Base-by-base conservation (phyloP, 257 asterid species). In the Handroanthus guayacan region DNA sequence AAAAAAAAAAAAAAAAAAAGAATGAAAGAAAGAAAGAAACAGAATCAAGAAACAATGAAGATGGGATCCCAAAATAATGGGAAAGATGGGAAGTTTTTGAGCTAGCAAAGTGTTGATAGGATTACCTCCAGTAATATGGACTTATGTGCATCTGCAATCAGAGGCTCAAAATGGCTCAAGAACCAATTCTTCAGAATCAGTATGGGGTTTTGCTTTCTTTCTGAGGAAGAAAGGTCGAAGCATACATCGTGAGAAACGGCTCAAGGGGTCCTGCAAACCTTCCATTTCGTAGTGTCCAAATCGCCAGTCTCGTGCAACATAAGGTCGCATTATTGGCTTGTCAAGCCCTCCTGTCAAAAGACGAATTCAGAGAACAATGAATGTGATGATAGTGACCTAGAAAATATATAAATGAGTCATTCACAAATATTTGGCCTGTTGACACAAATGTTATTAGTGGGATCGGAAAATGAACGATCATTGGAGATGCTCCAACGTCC, bases 241-340 rank as follows among this genome's bases (percentile, higher is more conserved):
- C 58, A 86, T 9, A 17, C 14, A 79, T 81, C 92, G 85, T 13
- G 95, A 81, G 66, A 92, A 47, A n/a, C 93, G 88, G 83, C 98
- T 88, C 84, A 95, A 80, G 2, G 98, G 98, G 76, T 95, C 99
- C 86, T 92, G 99, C 79, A 92, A 79, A 25, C 97, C 96, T 74
- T 95, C 97, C 94, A 95, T 88, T 73, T 88, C 89, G 75, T 95
- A 91, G 89, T 88, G 94, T 58, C 98, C 99, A 66, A 95, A 92
- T 43, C 98, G 88, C 99, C 99, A 95, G 78, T 92, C 98, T 58
- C 97, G 81, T 60, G 70, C 78, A 48, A 83, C 48, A 54, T 85
- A 95, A 37, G 91, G 85, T 65, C 94, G 83, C 79, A 67, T 43
- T 72, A 87, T 78, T 48, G 99, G 98, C 67, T 84, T 79, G 82